Percentiles rank a stretch among this genome's conserved stretches.
Conservation (phyloP, 2,329 filamentous ascomycete genomes). For the Fusarium pilosicola region DNA sequence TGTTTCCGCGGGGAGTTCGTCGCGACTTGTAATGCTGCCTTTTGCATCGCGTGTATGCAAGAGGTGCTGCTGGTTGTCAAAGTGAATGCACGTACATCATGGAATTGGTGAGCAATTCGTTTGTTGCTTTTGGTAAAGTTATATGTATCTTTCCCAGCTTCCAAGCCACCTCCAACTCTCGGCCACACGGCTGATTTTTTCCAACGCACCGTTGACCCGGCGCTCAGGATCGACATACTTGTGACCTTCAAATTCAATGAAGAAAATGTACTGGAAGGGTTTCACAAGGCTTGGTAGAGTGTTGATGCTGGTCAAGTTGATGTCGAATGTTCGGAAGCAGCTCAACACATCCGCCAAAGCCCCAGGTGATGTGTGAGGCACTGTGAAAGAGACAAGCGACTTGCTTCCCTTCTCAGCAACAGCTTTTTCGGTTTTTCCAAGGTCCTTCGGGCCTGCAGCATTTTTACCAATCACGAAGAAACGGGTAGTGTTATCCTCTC, state of each 20-base stretch:
- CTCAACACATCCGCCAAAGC: conserved; percentile 82
- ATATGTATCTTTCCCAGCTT: conserved; percentile 65
- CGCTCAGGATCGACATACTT: conserved; percentile 60
- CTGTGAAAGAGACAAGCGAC: conserved; percentile 83
- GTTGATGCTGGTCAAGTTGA: conserved; percentile 93
- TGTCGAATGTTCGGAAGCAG: conserved; percentile 76
- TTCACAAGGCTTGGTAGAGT: conserved; percentile 78
- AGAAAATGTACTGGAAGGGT: conserved; percentile 93
- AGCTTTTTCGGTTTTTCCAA: conserved; percentile 42
- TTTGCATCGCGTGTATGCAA: conserved; percentile 20
- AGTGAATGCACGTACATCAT: not conserved
- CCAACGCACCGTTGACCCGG: conserved; percentile 69
- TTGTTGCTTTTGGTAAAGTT: conserved; percentile 34
- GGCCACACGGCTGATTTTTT: conserved; percentile 66
- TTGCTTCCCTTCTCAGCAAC: conserved; percentile 60
- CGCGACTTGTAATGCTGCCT: conserved; percentile 14
- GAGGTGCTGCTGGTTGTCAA: conserved; percentile 3
- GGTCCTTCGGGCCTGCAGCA: conserved; percentile 39
- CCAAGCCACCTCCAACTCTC: conserved; percentile 74
- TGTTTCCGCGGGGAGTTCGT: conserved; percentile 27
- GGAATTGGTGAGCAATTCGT: conserved; percentile 9
- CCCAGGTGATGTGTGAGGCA: conserved; percentile 81
- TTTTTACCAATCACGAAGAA: conserved; percentile 73
- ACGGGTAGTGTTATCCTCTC: conserved; percentile 79
- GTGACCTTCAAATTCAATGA: conserved; percentile 85